Conservation (phyloP, 2,329 filamentous ascomycete species). For the Fusarium musae region DNA sequence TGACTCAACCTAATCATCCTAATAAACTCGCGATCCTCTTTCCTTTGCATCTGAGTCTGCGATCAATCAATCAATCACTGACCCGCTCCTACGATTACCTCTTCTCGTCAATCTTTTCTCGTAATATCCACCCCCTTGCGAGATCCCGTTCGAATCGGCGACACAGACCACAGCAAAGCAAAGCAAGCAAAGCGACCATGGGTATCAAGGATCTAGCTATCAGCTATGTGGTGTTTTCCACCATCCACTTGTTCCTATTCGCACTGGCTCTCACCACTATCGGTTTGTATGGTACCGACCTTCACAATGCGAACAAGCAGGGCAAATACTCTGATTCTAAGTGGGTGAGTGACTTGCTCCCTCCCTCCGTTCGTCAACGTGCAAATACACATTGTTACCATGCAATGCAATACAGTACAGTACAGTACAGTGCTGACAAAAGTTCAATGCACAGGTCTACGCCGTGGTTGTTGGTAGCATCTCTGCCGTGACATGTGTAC, state of each 20-base stretch:
- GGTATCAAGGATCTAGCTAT: conserved; percentile 56
- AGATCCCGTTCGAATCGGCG: not conserved
- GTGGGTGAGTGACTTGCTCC: conserved; percentile 67
- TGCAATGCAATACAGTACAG: not conserved
- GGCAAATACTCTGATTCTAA: conserved; percentile 67
- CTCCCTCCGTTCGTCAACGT: not conserved
- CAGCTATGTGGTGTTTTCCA: conserved; percentile 66
- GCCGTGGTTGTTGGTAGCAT: conserved; percentile 77
- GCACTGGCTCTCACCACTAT: conserved; percentile 80
- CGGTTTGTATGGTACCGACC: conserved; percentile 80
- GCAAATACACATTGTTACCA: not conserved
- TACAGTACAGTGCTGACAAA: conserved; percentile 14
- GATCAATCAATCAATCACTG: not conserved
- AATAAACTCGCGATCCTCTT: conserved; percentile 1
- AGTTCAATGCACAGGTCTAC: conserved; percentile 63
- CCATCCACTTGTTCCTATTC: conserved; percentile 81
- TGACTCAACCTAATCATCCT: not conserved
- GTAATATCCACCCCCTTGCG: not conserved
- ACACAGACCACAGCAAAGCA: not conserved
- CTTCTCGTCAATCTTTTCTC: conserved; percentile 3
- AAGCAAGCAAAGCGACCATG: conserved; percentile 48
- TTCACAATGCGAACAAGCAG: conserved; percentile 64
- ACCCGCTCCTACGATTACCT: conserved; percentile 12
- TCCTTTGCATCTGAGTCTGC: not conserved
- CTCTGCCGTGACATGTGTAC: conserved; percentile 69